These are phyloP conservation scores for Pythium volutum DNA, from an alignment of 352 stramenopile species.

Conservation along the genomic window DNA sequence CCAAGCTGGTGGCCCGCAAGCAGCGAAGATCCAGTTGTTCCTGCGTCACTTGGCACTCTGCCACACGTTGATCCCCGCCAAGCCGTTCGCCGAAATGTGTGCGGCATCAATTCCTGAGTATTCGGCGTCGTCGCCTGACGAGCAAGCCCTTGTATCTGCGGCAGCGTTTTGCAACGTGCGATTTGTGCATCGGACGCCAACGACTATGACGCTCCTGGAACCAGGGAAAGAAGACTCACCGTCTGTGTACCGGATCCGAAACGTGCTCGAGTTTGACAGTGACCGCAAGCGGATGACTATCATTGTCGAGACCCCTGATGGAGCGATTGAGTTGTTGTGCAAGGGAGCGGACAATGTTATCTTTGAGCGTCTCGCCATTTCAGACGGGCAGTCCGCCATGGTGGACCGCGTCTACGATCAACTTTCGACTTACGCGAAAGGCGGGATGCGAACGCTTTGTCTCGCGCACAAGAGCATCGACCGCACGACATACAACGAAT, in stretches of 20 bases:
- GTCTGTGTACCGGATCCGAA: slow-evolving; percentile 86
- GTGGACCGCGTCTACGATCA: slow-evolving; percentile 49
- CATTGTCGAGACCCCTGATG: slow-evolving; percentile 80
- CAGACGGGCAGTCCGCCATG: background rate
- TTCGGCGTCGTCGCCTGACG: slow-evolving; percentile 78
- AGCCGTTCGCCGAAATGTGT: slow-evolving; percentile 67
- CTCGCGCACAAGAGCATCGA: slow-evolving; percentile 63
- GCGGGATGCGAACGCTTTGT: slow-evolving; percentile 77
- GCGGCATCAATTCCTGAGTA: slow-evolving; percentile 72
- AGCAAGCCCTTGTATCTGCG: slow-evolving; percentile 73
- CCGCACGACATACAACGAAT: slow-evolving; percentile 45
- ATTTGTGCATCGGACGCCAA: slow-evolving; percentile 72
- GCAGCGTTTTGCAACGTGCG: slow-evolving; percentile 75
- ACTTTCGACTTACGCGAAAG: slow-evolving; percentile 62
- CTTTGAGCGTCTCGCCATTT: slow-evolving; percentile 49
- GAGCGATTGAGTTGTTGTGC: slow-evolving; percentile 60
- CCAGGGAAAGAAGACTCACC: slow-evolving; percentile 26
- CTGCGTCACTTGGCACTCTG: slow-evolving; percentile 77
- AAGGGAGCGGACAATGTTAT: slow-evolving; percentile 86
- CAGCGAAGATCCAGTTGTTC: slow-evolving; percentile 50
- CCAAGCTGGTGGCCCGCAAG: slow-evolving; percentile 32
- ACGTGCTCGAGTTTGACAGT: slow-evolving; percentile 97
- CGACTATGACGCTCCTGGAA: slow-evolving; percentile 53
- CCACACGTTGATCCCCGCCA: slow-evolving; percentile 75
- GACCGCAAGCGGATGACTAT: slow-evolving; percentile 98